Base-by-base conservation (phyloP, 176 grass and related monocot species). In the Paspalum vaginatum region DNA sequence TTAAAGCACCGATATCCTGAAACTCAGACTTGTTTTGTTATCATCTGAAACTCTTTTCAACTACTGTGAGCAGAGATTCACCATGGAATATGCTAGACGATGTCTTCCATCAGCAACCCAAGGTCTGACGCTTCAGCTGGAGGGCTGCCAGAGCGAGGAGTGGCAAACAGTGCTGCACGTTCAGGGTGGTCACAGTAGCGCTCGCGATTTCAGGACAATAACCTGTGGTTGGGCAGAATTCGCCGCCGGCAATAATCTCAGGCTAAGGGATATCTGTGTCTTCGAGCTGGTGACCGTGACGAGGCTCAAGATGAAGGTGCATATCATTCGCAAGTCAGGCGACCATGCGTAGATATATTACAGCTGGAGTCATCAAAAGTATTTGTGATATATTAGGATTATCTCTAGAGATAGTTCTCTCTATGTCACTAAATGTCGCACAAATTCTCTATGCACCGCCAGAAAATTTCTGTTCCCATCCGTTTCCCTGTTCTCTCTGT, bases 61-160 rank as follows among this genome's bases (percentile, higher is more conserved):
- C 3, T 32, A 32, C 32, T 18, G 50, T 16, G 18, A 53, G 18
- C 14, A 61, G 25, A 0, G 13, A 14, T 62, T 53, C 18, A 0
- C 26, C 13, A 17, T 0, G 13, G 13, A 63, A 3, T 63, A 63
- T 63, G 26, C 27, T 8, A 63, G 24, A 63, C 38, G 26, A 63
- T 63, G 7, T 39, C 61, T 63, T 63, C 61, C 61, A 8, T 63
- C 27, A 63, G 8, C 61, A 63, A 63, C 61, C 27, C 61, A 63
- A 63, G 61, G 2, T 63, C 26, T 63, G 5, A 63, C 4, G 4
- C 61, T 63, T 63, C 61, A 63, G 13, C 61, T 63, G 13, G 61
- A 17, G 12, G 27, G 61, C 2, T 27, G 26, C 27, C 12, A 17
- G 61, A 63, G 27, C 13, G 38, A 38, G 61, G 5, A 63, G 61